These are phyloP conservation scores for Cercospora citrullina DNA, from an alignment of 2,329 filamentous ascomycete genomes.

Conservation along the genomic window DNA sequence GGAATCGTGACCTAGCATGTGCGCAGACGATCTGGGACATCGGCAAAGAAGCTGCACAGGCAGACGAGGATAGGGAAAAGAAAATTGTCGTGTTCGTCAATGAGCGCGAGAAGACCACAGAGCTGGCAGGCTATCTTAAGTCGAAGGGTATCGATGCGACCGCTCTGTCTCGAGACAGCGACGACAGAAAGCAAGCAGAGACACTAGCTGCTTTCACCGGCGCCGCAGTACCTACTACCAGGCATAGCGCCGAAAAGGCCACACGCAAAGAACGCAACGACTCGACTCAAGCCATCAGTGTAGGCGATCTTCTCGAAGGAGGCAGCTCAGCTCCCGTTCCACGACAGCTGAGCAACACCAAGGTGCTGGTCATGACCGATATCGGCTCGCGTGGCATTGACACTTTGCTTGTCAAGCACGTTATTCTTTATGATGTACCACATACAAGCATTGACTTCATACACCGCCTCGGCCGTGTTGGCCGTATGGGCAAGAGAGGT, in stretches of 20 bases:
- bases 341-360: slow-evolving; percentile 70
- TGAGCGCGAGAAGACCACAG: slow-evolving; percentile 83
- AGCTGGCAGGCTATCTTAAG: slow-evolving; percentile 74
- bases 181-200: slow-evolving; percentile 73
- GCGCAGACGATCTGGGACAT: slow-evolving; percentile 95
- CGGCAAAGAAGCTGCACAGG: slow-evolving; percentile 67
- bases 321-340: background rate
- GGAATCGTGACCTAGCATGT: slow-evolving; percentile 90
- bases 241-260: slow-evolving; percentile 9
- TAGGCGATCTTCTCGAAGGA: slow-evolving; percentile 13
- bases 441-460: slow-evolving; percentile 98
- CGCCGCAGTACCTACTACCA: slow-evolving; percentile 10
- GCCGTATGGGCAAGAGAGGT: slow-evolving; percentile 87
- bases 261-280: background rate
- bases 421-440: slow-evolving; percentile 95
- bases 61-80: slow-evolving; percentile 66
- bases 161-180: slow-evolving; percentile 80
- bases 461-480: slow-evolving; percentile 86
- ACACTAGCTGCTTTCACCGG: slow-evolving; percentile 75
- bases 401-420: slow-evolving; percentile 84
- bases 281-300: slow-evolving; percentile 8
- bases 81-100: slow-evolving; percentile 96
- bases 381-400: slow-evolving; percentile 91
- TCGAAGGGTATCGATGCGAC: slow-evolving; percentile 87
- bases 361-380: slow-evolving; percentile 92